Base-by-base conservation (phyloP, 371 early-diverging fungal genomes). In the Syncephalastrum sp. region DNA sequence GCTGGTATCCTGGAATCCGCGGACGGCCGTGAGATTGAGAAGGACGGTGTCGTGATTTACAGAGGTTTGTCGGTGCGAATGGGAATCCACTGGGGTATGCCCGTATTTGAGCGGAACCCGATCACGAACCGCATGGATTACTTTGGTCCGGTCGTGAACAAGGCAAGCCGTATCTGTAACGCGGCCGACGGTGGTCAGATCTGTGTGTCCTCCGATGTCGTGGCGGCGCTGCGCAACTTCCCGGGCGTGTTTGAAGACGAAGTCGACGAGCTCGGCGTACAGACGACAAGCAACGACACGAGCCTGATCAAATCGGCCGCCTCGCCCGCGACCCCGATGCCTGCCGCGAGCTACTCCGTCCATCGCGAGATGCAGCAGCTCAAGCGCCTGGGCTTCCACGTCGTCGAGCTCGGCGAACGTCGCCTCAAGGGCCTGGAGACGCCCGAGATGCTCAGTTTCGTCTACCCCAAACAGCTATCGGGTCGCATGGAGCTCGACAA, bases 121-220 rank as follows among this genome's bases (percentile, higher is more conserved):
- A 84, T 93, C 45, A 95, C 95, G 15, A 82, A 87, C 23, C 87
- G 96, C 43, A 95, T 97, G 95, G 97, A 96, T 74, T 97, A 96
- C 67, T 95, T 93, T 81, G 97, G 97, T 0, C 94, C 94, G 3
- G 89, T 94, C 77, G 96, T 95, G 19, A 96, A 94, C 67, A 83
- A 92, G 8, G 88, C 95, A 13, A 88, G 93, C 33, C 84, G 96
- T 48, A 89, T 96, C 47, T 89, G 91, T 59, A 87, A 85, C 23
- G 88, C 88, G 3, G 94, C 96, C 0, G 94, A 95, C 60, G 97
- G 95, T 27, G 97, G 97, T 4, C 96, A 97, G 61, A 93, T 95
- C 16, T 87, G 82, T 57, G 77, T 86, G 0, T 84, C 84, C 19
- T 79, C 83, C 2, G 89, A 88, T 61, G 89, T 86, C 1, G 74